Percentiles rank a stretch among this genome's conserved stretches.
These are phyloP conservation scores for Castanea sativa DNA, from an alignment of 306 rosid species.

Conservation along the genomic window DNA sequence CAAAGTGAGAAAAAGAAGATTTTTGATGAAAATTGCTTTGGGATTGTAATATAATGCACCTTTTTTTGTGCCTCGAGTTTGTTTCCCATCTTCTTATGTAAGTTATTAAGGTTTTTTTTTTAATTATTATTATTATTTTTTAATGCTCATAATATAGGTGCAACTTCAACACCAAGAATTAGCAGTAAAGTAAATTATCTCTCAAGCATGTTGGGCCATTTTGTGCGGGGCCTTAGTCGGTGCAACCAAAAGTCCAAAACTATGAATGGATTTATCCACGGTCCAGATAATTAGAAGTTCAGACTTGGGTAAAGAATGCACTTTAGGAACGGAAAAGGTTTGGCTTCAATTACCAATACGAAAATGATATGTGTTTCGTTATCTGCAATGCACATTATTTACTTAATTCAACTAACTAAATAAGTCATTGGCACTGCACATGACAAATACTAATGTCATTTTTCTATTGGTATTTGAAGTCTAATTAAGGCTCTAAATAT, in stretches of 20 bases:
- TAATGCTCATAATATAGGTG: background rate
- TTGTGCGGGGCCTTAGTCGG: background rate
- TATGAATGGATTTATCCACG: background rate
- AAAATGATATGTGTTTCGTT: too few species aligned
- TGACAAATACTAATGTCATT: too few species aligned
- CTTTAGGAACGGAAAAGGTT: too few species aligned
- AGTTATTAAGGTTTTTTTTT: background rate
- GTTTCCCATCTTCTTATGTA: background rate
- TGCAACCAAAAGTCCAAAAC: background rate
- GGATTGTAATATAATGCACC: conserved; percentile 4
- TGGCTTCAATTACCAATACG: too few species aligned
- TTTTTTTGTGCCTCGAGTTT: background rate
- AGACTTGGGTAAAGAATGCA: too few species aligned
- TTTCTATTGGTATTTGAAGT: too few species aligned
- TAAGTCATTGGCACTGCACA: too few species aligned
- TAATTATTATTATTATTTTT: too few species aligned
- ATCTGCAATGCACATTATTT: too few species aligned
- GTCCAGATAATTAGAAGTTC: too few species aligned
- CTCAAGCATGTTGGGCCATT: background rate
- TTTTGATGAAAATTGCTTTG: background rate
- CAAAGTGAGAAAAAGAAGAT: conserved; percentile 6
- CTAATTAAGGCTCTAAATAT: too few species aligned
- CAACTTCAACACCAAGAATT: background rate
- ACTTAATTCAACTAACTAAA: too few species aligned
- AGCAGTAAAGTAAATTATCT: background rate